Base-by-base conservation (phyloP, 2,329 filamentous ascomycete species). In the Taxawa tesnikishii region DNA sequence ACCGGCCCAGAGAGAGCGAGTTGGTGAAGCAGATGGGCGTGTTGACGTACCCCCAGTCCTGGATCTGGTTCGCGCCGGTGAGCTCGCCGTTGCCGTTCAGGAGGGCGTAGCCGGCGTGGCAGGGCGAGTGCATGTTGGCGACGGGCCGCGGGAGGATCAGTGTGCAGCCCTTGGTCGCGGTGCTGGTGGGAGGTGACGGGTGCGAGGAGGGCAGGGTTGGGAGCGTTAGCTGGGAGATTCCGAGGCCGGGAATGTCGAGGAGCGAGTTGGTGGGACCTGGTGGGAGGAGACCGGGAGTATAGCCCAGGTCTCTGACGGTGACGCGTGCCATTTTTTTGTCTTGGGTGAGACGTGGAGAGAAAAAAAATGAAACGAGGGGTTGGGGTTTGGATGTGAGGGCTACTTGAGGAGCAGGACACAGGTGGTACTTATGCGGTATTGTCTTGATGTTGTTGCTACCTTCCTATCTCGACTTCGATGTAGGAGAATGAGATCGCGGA, bases 61-160 rank as follows among this genome's bases (percentile, higher is more conserved):
- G 62, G 37, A 78, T 67, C 65, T 70, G 74, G 43, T 76, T 69
- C 7, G 58, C 59, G 3, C 73, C 72, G 0, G 73, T 77, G 56
- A 77, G 58, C 50, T 77, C 72, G 26, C 75, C 73, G 28, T 65
- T 67, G 33, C 74, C 73, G 42, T 79, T 79, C 57, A 79, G 75
- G 38, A 65, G 63, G 52, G 75, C 76, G 29, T 57, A 50, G 7
- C 57, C 58, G 2, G 59, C 56, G 34, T 59, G 60, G 36, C 55
- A 59, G 3, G 54, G 59, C 19, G 51, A 48, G 34, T 55, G 42
- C 40, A 58, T 60, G 45, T 54, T 59, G 36, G 60, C 52, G 24
- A 48, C 50, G 7, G 39, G 36, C 5, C 58, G 55, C 0, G 61
- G 59, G 1, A 62, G 47, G 33, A 65, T 62, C 15, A 57, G 55